phyloP scores from a whole-genome alignment of 1,139 yeast genomes.

The Yamadazyma aaseri region DNA sequence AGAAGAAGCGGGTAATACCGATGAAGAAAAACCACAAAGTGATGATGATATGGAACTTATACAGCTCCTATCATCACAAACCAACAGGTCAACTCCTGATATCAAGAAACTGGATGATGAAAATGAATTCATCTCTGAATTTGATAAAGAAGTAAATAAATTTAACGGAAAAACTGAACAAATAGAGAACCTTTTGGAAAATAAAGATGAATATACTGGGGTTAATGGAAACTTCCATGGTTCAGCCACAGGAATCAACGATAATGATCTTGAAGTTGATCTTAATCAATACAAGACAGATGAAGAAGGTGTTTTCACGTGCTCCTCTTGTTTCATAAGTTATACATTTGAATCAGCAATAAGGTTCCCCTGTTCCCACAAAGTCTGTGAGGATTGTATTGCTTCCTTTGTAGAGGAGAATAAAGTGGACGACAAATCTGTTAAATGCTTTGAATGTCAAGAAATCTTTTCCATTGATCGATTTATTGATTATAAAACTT shows the following conservation, averaged over 20 bases:
- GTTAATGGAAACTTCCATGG: not conserved
- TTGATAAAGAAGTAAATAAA: not conserved
- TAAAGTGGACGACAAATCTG: constrained; percentile 34
- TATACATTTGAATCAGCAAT: constrained; percentile 30
- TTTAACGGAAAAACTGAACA: not conserved
- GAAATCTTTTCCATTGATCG: constrained; percentile 36
- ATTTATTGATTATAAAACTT: constrained; percentile 51
- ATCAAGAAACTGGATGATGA: not conserved
- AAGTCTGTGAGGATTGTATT: constrained; percentile 62
- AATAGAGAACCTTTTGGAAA: not conserved
- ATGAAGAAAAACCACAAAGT: constrained; percentile 1
- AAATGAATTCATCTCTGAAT: not conserved
- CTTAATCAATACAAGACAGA: constrained; percentile 2
- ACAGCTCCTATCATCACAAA: constrained; percentile 2
- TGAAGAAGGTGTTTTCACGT: constrained; percentile 38
- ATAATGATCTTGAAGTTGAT: not conserved
- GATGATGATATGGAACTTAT: constrained; percentile 5
- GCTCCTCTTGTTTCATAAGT: constrained; percentile 70
- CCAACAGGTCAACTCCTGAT: not conserved
- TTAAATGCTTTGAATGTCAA: constrained; percentile 56
- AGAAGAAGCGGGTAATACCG: not conserved
- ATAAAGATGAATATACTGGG: not conserved
- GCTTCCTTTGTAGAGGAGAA: constrained; percentile 48
- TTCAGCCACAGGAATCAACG: not conserved
- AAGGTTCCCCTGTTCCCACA: constrained; percentile 65